These are phyloP conservation scores for Pythium dissotocum DNA, from an alignment of 352 stramenopile species.

Conservation along the genomic window DNA sequence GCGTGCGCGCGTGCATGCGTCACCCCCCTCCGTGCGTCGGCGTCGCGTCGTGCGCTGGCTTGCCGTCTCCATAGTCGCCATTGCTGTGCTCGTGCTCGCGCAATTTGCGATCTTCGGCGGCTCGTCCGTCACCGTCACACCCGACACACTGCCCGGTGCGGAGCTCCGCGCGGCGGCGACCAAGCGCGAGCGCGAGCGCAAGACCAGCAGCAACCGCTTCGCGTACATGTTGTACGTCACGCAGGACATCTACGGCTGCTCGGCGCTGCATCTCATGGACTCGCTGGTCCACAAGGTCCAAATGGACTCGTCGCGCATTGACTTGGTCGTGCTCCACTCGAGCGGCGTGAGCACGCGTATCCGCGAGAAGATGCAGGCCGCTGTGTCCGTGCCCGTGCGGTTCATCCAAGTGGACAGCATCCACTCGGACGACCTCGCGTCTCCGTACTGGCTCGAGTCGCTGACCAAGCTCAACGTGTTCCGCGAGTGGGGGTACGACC, in stretches of 20 bases:
- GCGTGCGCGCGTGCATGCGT: too few species aligned
- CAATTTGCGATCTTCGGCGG: too few species aligned
- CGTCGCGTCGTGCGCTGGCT: too few species aligned
- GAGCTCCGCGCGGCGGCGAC: too few species aligned
- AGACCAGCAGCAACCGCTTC: neutral
- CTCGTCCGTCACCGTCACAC: too few species aligned
- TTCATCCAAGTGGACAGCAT: conserved; percentile 28
- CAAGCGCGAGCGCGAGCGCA: too few species aligned
- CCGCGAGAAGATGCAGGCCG: conserved; percentile 11
- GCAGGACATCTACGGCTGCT: conserved; percentile 28
- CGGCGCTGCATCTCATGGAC: conserved; percentile 28
- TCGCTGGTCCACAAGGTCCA: conserved; percentile 17
- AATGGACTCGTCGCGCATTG: conserved; percentile 26
- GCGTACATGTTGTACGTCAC: conserved; percentile 42
- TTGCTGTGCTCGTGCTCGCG: too few species aligned
- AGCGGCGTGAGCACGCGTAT: neutral
- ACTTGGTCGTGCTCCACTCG: conserved; percentile 33
- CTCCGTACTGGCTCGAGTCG: conserved; percentile 24
- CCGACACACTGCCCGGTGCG: too few species aligned
- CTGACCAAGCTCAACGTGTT: conserved; percentile 39
- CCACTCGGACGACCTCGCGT: conserved; percentile 5
- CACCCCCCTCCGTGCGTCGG: too few species aligned
- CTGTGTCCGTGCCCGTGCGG: neutral
- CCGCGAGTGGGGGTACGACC: conserved; percentile 37
- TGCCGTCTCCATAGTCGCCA: too few species aligned